These are phyloP conservation scores for Apiotrichum laibachii DNA, from an alignment of 1,284 basidiomycete species.

Conservation along the genomic window DNA sequence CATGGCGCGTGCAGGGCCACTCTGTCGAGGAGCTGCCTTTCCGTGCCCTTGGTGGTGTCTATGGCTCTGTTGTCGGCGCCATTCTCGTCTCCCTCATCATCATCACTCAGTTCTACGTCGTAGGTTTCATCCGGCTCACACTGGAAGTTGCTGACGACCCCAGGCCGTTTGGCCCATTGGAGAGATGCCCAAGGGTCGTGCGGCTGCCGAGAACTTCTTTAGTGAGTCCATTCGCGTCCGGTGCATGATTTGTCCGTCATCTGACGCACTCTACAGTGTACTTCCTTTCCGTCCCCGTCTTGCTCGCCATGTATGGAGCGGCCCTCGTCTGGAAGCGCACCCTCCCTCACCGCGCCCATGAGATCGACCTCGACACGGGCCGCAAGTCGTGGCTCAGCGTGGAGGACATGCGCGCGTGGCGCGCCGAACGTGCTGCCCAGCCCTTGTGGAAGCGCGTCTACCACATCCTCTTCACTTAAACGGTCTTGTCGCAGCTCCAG, in stretches of 20 bases:
- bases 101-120: conserved; percentile 49
- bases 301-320: conserved; percentile 45
- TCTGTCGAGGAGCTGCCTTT: conserved; percentile 55
- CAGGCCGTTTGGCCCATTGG: conserved; percentile 20
- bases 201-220: conserved; percentile 38
- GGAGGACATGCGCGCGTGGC: conserved; percentile 43
- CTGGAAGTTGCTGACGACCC: background rate
- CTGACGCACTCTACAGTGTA: background rate
- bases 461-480: conserved; percentile 36
- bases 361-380: conserved; percentile 54
- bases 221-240: background rate
- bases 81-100: conserved; percentile 42
- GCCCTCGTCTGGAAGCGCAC: conserved; percentile 48
- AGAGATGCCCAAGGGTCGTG: conserved; percentile 19
- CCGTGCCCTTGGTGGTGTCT: conserved; percentile 50
- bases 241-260: background rate
- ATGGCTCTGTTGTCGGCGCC: conserved; percentile 53
- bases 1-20: conserved; percentile 50
- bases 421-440: conserved; percentile 32
- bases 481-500: too few relatives aligned
- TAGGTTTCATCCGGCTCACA: background rate
- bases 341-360: conserved; percentile 36
- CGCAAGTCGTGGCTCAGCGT: conserved; percentile 52
- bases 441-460: conserved; percentile 37
- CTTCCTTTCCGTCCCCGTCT: conserved; percentile 52